Conservation (phyloP, 2,329 filamentous ascomycete species). For the Eurotiales sp. region DNA sequence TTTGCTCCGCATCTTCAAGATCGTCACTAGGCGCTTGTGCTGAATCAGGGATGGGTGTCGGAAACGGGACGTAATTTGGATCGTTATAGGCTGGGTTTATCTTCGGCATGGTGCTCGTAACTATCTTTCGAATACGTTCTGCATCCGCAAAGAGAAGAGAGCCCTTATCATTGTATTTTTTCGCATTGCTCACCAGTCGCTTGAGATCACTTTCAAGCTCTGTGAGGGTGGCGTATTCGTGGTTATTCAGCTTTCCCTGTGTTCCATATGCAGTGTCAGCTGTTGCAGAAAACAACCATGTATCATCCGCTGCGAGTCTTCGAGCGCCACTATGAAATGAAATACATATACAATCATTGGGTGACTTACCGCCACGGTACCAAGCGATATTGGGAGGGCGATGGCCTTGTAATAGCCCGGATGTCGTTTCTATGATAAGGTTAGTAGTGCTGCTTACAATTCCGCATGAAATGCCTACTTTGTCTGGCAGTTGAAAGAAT, state of each 20-base stretch:
- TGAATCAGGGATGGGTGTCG: conserved; percentile 65
- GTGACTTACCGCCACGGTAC: conserved; percentile 62
- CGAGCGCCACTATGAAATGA: not conserved
- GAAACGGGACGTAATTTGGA: conserved; percentile 64
- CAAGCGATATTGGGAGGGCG: conserved; percentile 72
- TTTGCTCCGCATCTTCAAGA: conserved; percentile 20
- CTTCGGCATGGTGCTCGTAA: conserved; percentile 84
- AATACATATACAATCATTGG: not conserved
- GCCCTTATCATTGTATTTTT: conserved; percentile 72
- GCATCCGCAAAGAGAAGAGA: conserved; percentile 76
- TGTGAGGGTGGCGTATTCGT: conserved; percentile 67
- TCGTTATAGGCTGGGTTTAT: conserved; percentile 77
- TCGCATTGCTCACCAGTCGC: conserved; percentile 82
- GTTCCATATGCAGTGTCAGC: not conserved
- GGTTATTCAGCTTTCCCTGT: conserved; percentile 61
- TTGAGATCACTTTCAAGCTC: conserved; percentile 81
- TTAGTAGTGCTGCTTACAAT: not conserved
- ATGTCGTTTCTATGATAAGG: conserved; percentile 49
- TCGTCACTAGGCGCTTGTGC: not conserved
- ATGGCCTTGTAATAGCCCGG: conserved; percentile 74
- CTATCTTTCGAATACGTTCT: conserved; percentile 78
- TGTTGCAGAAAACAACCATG: too few species aligned
- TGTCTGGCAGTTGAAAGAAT: conserved; percentile 68
- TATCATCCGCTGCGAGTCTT: not conserved
- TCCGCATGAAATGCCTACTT: conserved; percentile 31